Base-by-base conservation (phyloP, 2,329 filamentous ascomycete species). In the Neopestalotiopsis clavispora region DNA sequence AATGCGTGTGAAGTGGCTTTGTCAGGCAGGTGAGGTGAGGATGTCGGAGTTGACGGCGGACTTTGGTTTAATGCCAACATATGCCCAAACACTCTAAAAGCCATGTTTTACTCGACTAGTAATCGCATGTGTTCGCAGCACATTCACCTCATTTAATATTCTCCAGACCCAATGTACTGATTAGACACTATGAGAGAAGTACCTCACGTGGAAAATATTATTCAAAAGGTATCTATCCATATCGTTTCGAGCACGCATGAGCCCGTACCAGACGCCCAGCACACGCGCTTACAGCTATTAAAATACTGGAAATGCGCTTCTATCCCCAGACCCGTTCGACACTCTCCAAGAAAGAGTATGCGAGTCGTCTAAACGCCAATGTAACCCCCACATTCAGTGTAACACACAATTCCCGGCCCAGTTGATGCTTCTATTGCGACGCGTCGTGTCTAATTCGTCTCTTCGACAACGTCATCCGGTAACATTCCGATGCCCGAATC, bases 401-500 rank as follows among this genome's bases (percentile, higher is more conserved):
- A 52, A 52, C 45, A 4, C 45, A 52, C 45, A 7, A 52, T 52
- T 14, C 45, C 14, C 20, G 17, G 17, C 57, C 28, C 57, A 23
- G 34, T 34, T 7, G 4, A 7, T 34, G 30, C 57, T 59, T 59
- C 57, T 59, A 59, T 62, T n/a, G n/a, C 30, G 23, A 13, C 32
- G 32, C 20, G 13, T 17, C 34, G 30, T 42, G 12, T 66, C 63
- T 66, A 57, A 17, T 57, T n/a, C 7, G n/a, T 30, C 14, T 66
- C 63, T 6, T 57, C 14, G 7, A 10, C 57, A 17, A 56, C 58
- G 28, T 65, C 68, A 12, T 68, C 62, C 32, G 63, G 49, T 34
- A 65, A 28, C 61, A 67, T 52, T 6, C 73, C 75, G 20, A 76
- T 63, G 1, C 74, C 75, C 2, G 74, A 76, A 42, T 76, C 75